phyloP scores from a whole-genome alignment of 257 asterid species.

The Nicotiana undulata region DNA sequence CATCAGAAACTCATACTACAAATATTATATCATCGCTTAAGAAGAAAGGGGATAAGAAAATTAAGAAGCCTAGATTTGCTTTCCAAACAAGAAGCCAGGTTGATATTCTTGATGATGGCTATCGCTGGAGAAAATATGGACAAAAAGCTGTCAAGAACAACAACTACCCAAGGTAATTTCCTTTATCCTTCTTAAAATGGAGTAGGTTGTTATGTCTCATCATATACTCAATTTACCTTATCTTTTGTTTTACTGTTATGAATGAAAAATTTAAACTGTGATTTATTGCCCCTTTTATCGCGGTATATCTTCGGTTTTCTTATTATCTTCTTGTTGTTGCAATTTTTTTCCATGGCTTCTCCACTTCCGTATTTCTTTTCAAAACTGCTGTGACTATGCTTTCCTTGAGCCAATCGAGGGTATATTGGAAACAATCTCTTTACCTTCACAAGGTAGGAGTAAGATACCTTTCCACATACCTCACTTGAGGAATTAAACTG shows the following conservation, averaged over 20 bases:
- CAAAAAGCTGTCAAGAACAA: constrained; percentile 64
- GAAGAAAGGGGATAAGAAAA: constrained; percentile 24
- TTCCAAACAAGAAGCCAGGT: constrained; percentile 55
- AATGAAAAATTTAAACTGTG: neutral
- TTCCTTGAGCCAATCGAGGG: too few species aligned
- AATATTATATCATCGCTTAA: neutral
- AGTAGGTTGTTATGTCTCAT: neutral
- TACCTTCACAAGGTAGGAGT: too few species aligned
- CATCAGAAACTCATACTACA: neutral
- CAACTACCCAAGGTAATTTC: constrained; percentile 47
- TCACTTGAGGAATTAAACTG: too few species aligned
- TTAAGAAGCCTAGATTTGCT: constrained; percentile 38
- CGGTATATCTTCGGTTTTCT: too few species aligned
- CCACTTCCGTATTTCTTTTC: too few species aligned
- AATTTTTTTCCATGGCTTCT: too few species aligned
- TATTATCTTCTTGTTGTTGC: too few species aligned
- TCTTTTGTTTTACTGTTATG: neutral
- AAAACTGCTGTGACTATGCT: too few species aligned
- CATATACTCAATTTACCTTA: neutral
- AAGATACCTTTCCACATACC: fast-evolving
- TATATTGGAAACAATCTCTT: too few species aligned
- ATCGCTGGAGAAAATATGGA: constrained; percentile 70
- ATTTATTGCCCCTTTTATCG: neutral
- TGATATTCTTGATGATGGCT: constrained; percentile 67
- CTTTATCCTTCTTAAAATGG: neutral